Evolutionary conservation across 2,329 filamentous ascomycete genomes (phyloP).

Genomic region (Fonsecaea multimorphosa): DNA sequence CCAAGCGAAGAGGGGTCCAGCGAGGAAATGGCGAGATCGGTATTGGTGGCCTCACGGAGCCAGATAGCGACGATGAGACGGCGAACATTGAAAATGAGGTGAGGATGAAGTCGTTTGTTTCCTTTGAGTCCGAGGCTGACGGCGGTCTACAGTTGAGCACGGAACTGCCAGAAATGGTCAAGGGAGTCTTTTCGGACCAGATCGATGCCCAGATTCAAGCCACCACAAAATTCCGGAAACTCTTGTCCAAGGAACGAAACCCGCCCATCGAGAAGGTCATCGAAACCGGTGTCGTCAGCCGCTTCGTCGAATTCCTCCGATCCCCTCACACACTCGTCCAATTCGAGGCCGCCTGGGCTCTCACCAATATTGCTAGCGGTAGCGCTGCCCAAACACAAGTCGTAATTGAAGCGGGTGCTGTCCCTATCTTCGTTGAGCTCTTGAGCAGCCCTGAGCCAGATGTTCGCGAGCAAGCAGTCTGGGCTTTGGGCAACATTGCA

Average conservation of each 20-base stretch:
- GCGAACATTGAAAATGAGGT: slow-evolving; percentile 97
- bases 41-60: slow-evolving; percentile 73
- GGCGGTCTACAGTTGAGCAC: slow-evolving; percentile 76
- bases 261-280: slow-evolving; percentile 99
- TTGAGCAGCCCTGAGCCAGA: slow-evolving; percentile 95
- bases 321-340: slow-evolving; percentile 98
- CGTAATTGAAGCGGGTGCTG: slow-evolving; percentile 96
- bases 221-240: slow-evolving; percentile 97
- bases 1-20: slow-evolving; percentile 94
- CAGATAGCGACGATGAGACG: slow-evolving; percentile 92
- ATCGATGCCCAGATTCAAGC: slow-evolving; percentile 97
- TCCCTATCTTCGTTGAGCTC: slow-evolving; percentile 97
- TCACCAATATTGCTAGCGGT: slow-evolving; percentile 98
- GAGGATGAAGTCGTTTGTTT: slow-evolving; percentile 67
- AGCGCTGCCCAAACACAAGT: slow-evolving; percentile 98
- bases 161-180: slow-evolving; percentile 97
- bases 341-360: slow-evolving; percentile 97
- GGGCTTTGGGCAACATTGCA: slow-evolving; percentile 98
- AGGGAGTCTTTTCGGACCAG: slow-evolving; percentile 97
- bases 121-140: slow-evolving; percentile 16
- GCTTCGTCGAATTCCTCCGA: slow-evolving; percentile 97
- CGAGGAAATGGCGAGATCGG: slow-evolving; percentile 71
- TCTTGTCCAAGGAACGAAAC: slow-evolving; percentile 98
- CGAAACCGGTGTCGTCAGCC: slow-evolving; percentile 95
- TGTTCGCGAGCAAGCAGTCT: slow-evolving; percentile 96